phyloP scores from a whole-genome alignment of 495 filamentous ascomycete genomes.

The Tuber melanosporum region DNA sequence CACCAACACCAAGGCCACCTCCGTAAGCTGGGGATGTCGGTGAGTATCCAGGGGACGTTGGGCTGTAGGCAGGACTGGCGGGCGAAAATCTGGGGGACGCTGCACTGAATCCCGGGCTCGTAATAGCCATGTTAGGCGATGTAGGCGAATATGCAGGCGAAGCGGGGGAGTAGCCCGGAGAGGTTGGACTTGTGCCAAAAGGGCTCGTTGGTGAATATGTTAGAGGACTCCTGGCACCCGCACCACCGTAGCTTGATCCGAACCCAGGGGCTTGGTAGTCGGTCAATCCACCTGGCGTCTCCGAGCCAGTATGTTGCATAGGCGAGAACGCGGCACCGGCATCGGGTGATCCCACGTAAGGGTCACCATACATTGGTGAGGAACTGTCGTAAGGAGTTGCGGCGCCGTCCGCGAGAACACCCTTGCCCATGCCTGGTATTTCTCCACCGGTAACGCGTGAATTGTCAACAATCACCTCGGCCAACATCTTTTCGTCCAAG shows the following conservation, averaged over 20 bases:
- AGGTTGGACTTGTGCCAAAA: slow-evolving; percentile 65
- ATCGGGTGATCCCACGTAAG: slow-evolving; percentile 66
- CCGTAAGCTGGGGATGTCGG: slow-evolving; percentile 46
- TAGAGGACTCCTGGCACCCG: slow-evolving; percentile 58
- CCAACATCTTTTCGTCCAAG: slow-evolving; percentile 88
- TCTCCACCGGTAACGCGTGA: slow-evolving; percentile 60
- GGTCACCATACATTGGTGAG: slow-evolving; percentile 75
- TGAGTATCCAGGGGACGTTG: slow-evolving; percentile 56
- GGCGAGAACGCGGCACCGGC: slow-evolving; percentile 83
- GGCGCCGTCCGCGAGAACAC: slow-evolving; percentile 67
- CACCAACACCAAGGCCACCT: slow-evolving; percentile 41
- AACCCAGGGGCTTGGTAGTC: slow-evolving; percentile 52
- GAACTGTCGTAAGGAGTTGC: slow-evolving; percentile 91
- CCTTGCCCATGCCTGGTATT: slow-evolving; percentile 70
- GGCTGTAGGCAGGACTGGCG: slow-evolving; percentile 76
- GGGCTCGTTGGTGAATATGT: slow-evolving; percentile 67
- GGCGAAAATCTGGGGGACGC: slow-evolving; percentile 68
- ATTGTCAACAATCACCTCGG: slow-evolving; percentile 87
- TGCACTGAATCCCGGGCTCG: slow-evolving; percentile 56
- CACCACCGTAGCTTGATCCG: slow-evolving; percentile 40
- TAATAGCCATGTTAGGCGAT: slow-evolving; percentile 56
- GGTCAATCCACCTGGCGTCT: slow-evolving; percentile 68
- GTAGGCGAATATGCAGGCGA: slow-evolving; percentile 61
- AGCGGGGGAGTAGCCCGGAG: slow-evolving; percentile 67
- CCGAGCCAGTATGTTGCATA: slow-evolving; percentile 67